A percentile compares a stretch with the other conserved stretches of the same genome.
These are phyloP conservation scores for Monotropa hypopitys DNA, from an alignment of 179 eudicot genomes.

Conservation along the genomic window DNA sequence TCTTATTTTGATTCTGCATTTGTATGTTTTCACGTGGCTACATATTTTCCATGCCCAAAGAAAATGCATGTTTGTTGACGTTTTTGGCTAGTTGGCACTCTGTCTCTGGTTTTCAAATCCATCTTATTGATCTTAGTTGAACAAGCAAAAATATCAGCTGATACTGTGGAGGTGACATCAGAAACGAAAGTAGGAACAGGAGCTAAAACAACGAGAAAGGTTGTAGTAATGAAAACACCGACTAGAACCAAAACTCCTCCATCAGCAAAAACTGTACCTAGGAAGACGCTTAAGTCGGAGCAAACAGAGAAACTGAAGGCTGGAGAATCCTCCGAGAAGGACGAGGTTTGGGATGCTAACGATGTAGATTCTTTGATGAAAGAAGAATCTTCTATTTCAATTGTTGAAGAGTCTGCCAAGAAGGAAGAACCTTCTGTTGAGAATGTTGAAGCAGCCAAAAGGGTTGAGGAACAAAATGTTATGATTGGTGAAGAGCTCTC, in stretches of 20 bases:
- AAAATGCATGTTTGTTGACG: no score
- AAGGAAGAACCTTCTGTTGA: conserved; percentile 17
- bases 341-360: conserved; percentile 15
- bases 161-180: conserved; percentile 20
- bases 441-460: conserved; percentile 20
- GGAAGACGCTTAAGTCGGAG: conserved; percentile 14
- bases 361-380: conserved; percentile 8
- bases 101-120: neutral
- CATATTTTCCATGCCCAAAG: neutral
- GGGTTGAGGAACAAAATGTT: conserved; percentile 18
- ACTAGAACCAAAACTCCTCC: conserved; percentile 32
- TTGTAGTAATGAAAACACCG: conserved; percentile 32
- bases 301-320: conserved; percentile 20
- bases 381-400: conserved; percentile 10
- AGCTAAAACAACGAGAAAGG: conserved; percentile 21
- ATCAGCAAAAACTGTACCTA: conserved; percentile 27
- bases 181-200: conserved; percentile 26
- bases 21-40: neutral
- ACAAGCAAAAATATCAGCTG: conserved; percentile 23
- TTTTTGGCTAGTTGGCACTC: neutral
- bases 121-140: conserved; percentile 22
- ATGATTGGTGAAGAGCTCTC: conserved; percentile 16
- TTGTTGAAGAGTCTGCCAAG: conserved; percentile 18
- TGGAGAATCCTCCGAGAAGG: conserved; percentile 23
- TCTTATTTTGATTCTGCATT: neutral